Conservation (phyloP, 495 filamentous ascomycete species). For the Oleoguttula mirabilis region DNA sequence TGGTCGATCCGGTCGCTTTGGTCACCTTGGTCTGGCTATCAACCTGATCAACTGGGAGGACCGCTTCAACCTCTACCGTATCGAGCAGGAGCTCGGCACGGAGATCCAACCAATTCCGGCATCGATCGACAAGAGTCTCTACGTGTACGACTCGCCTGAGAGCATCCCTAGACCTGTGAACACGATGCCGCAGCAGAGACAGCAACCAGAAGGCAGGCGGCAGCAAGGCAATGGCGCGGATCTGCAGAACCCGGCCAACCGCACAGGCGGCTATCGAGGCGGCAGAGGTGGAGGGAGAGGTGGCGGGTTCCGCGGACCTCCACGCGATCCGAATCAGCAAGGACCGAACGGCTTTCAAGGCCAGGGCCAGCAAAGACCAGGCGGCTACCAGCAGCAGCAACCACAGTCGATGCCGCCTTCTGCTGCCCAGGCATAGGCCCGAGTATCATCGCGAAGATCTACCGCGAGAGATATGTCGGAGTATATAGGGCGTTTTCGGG, state of each 20-base stretch:
- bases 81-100: constrained; percentile 91
- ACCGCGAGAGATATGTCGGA: constrained; percentile 3
- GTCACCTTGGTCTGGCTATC: constrained; percentile 93
- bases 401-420: constrained; percentile 4
- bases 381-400: constrained; percentile 5
- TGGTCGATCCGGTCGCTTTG: constrained; percentile 91
- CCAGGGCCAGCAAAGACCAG: constrained; percentile 2
- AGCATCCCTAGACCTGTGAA: constrained; percentile 70
- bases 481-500: constrained; percentile 15
- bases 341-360: constrained; percentile 14
- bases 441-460: not conserved
- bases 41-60: constrained; percentile 99
- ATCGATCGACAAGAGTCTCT: constrained; percentile 93
- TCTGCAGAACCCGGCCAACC: constrained; percentile 18
- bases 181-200: constrained; percentile 23
- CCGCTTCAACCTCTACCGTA: constrained; percentile 96
- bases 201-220: constrained; percentile 3
- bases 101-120: constrained; percentile 93
- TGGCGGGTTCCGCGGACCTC: constrained; percentile 11
- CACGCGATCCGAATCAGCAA: constrained; percentile 14
- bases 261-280: constrained; percentile 15
- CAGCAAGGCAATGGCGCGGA: constrained; percentile 22
- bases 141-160: constrained; percentile 94
- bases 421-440: constrained; percentile 16
- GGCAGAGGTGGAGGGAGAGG: constrained; percentile 14